Evolutionary conservation across 768 basidiomycete species (phyloP), one percentile per base, ranked within the genome.

Genomic region (Trametes gibbosa): DNA sequence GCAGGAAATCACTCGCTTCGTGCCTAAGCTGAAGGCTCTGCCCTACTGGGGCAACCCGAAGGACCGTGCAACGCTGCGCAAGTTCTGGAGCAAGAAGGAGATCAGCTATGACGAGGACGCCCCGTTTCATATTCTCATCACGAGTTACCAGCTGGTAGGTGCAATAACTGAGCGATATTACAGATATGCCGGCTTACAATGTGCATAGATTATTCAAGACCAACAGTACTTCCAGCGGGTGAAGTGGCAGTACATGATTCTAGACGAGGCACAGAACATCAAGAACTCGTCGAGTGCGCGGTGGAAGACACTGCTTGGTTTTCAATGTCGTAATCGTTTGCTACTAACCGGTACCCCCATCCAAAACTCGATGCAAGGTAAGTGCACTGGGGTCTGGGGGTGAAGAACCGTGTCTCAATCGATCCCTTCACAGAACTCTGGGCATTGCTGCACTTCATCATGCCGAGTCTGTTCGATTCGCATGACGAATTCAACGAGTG

Each of bases 181-280:
- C 16, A n/a, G 17, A 17, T 35, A 49, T 8, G 9, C 1, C 5
- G 41, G 32, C 16, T 58, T 4, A 51, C 12, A 2, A 0, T 14
- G 7, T 10, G 37, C 47, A 0, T 66, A 94, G 92, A 86, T 96
- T 48, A 95, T 93, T 2, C 90, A 92, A 77, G 97, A 98, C 70
- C 95, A 97, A 69, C 92, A 98, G 66, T 97, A 99, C 75, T 96
- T 99, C 75, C 92, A 97, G 69, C 84, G 91, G 39, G 89, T 98
- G 62, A 96, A 94, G 69, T 99, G 97, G 97, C 97, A 99, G 74
- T 99, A 98, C 71, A 98, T 98, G 96, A 85, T 99, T 59, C 80
- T 99, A n/a, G 97, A 99, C 67, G 97, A 99, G 74, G 97, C 97
- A 2, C 97, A 99, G 74, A 98, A 98, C 56, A 98, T 99, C 81